These are phyloP conservation scores for Penicillium sp. DNA, from an alignment of 2,329 filamentous ascomycete genomes.

Conservation along the genomic window DNA sequence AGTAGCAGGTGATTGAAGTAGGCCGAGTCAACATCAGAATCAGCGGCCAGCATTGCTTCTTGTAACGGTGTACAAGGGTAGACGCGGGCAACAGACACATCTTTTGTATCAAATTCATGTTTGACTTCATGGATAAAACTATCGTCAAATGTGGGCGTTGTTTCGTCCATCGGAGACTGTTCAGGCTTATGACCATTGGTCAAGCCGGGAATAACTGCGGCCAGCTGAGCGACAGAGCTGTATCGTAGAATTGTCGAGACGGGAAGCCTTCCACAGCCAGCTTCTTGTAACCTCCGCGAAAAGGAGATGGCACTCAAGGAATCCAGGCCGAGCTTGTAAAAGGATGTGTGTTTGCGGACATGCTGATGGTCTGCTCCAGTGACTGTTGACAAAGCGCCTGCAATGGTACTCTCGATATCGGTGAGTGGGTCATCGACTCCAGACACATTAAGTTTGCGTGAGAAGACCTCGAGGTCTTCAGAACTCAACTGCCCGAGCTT, in stretches of 20 bases:
- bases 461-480: conserved; percentile 46
- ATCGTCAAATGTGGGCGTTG: conserved; percentile 20
- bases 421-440: conserved; percentile 48
- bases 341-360: conserved; percentile 66
- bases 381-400: conserved; percentile 52
- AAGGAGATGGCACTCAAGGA: conserved; percentile 77
- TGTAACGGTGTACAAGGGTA: conserved; percentile 84
- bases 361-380: conserved; percentile 47
- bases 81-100: conserved; percentile 52
- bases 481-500: conserved; percentile 50
- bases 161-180: not conserved
- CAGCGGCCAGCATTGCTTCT: conserved; percentile 76
- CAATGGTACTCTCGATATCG: conserved; percentile 56
- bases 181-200: conserved; percentile 1
- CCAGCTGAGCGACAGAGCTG: conserved; percentile 63
- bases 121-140: conserved; percentile 32
- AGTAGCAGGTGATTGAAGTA: conserved; percentile 76
- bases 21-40: conserved; percentile 45
- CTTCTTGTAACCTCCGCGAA: conserved; percentile 55
- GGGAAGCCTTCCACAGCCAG: conserved; percentile 52
- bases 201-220: conserved; percentile 27
- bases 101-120: conserved; percentile 31
- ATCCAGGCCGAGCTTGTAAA: conserved; percentile 76
- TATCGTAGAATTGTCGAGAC: conserved; percentile 70
- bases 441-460: conserved; percentile 23